phyloP scores from a whole-genome alignment of 2,329 filamentous ascomycete species.

The Orbilia quercus region DNA sequence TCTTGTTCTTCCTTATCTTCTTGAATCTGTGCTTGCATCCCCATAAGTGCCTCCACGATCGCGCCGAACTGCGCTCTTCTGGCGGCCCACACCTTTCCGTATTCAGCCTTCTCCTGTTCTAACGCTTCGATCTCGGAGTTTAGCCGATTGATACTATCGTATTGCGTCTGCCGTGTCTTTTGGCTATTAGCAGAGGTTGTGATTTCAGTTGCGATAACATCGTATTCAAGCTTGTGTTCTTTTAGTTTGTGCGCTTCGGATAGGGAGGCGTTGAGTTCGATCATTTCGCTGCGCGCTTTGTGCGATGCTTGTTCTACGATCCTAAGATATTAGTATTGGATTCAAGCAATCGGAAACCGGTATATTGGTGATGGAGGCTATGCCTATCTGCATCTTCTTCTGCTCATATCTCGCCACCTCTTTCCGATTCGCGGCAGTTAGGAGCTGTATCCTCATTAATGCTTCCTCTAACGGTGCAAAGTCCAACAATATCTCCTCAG shows the following conservation, averaged over 20 bases:
- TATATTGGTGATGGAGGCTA: no score
- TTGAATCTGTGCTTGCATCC: conserved; percentile 60
- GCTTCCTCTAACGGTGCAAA: conserved; percentile 59
- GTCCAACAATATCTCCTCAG: conserved; percentile 59
- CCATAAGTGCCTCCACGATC: conserved; percentile 60
- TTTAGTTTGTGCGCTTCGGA: conserved; percentile 58
- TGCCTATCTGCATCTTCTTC: conserved; percentile 58
- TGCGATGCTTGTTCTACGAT: conserved; percentile 55
- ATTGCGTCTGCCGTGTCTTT: conserved; percentile 60
- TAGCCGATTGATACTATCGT: conserved; percentile 58
- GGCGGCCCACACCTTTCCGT: conserved; percentile 58
- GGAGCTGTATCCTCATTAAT: conserved; percentile 59
- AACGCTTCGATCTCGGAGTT: conserved; percentile 59
- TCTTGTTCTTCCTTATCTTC: conserved; percentile 61
- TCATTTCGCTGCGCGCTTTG: conserved; percentile 58
- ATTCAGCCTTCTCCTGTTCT: conserved; percentile 58
- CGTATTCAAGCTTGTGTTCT: conserved; percentile 59
- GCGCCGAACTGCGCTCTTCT: conserved; percentile 59
- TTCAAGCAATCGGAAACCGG: no score
- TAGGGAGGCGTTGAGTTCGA: conserved; percentile 55
- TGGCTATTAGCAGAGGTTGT: conserved; percentile 56
- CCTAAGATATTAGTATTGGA: conserved; percentile 16
- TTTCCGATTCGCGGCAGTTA: conserved; percentile 58
- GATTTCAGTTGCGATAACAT: conserved; percentile 60
- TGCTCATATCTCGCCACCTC: conserved; percentile 60